Conservation (phyloP, 805 yeast species). For the Saturnispora mendoncae region DNA sequence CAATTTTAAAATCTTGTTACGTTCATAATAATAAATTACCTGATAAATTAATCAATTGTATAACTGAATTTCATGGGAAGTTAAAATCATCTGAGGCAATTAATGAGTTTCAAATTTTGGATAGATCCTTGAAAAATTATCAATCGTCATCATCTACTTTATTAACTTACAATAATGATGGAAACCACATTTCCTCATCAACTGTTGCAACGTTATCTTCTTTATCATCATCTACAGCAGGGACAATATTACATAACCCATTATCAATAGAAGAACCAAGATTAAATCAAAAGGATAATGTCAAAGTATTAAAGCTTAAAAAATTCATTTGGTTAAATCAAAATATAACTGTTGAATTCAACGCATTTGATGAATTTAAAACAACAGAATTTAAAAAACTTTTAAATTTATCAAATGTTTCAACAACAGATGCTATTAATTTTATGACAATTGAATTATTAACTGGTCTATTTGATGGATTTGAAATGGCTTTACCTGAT, state of each 20-base stretch:
- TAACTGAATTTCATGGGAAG: not conserved
- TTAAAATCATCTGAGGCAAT: not conserved
- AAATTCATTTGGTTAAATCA: constrained; percentile 28
- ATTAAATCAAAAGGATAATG: constrained; percentile 6
- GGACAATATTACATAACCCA: not conserved
- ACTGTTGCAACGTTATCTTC: no score
- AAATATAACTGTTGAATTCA: constrained; percentile 21
- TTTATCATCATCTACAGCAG: not conserved
- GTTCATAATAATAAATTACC: constrained; percentile 11
- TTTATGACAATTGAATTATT: constrained; percentile 25
- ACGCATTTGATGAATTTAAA: constrained; percentile 21
- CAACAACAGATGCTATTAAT: constrained; percentile 25
- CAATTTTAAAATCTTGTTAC: not conserved
- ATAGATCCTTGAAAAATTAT: not conserved
- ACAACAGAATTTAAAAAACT: constrained; percentile 23
- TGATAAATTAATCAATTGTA: constrained; percentile 6
- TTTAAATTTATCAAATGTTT: constrained; percentile 23
- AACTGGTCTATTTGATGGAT: constrained; percentile 23
- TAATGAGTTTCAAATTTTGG: not conserved
- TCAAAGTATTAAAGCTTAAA: constrained; percentile 20
- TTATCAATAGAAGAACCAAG: not conserved
- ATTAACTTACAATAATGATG: constrained; percentile 3
- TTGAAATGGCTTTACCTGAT: constrained; percentile 16
- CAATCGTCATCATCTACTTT: constrained; percentile 3
- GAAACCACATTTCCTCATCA: not conserved